Percentiles rank a stretch among this genome's conserved stretches.
These are phyloP conservation scores for Phialophora macrospora DNA, from an alignment of 2,329 filamentous ascomycete genomes.

Conservation along the genomic window DNA sequence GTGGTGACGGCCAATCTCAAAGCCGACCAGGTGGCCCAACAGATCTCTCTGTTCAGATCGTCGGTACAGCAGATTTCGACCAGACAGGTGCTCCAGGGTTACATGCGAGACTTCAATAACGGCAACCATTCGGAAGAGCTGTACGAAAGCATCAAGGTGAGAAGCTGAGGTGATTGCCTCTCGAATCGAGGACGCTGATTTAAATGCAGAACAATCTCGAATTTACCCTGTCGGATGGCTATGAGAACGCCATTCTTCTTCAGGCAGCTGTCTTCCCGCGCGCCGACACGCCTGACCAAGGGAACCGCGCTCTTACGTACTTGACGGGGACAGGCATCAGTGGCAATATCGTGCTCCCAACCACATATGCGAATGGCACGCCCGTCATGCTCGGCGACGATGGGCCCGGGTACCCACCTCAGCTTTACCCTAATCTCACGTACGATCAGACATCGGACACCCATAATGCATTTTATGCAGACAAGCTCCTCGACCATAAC, in stretches of 20 bases:
- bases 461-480: conserved; percentile 46
- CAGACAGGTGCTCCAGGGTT: conserved; percentile 58
- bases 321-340: conserved; percentile 59
- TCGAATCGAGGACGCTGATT: conserved; percentile 3
- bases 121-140: conserved; percentile 55
- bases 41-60: conserved; percentile 76
- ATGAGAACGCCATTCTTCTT: conserved; percentile 61
- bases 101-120: conserved; percentile 55
- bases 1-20: conserved; percentile 82
- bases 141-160: conserved; percentile 20
- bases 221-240: conserved; percentile 62
- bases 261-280: conserved; percentile 74
- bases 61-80: conserved; percentile 74
- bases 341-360: conserved; percentile 62
- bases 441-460: conserved; percentile 53
- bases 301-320: conserved; percentile 61
- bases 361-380: conserved; percentile 62
- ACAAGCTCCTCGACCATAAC: conserved; percentile 49
- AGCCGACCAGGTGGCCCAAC: conserved; percentile 76
- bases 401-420: conserved; percentile 68
- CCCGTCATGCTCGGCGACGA: conserved; percentile 64
- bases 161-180: neutral
- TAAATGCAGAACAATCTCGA: conserved; percentile 60
- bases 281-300: conserved; percentile 62
- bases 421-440: conserved; percentile 77